Conservation (phyloP, 306 rosid genomes). For the Prunus salicina region DNA sequence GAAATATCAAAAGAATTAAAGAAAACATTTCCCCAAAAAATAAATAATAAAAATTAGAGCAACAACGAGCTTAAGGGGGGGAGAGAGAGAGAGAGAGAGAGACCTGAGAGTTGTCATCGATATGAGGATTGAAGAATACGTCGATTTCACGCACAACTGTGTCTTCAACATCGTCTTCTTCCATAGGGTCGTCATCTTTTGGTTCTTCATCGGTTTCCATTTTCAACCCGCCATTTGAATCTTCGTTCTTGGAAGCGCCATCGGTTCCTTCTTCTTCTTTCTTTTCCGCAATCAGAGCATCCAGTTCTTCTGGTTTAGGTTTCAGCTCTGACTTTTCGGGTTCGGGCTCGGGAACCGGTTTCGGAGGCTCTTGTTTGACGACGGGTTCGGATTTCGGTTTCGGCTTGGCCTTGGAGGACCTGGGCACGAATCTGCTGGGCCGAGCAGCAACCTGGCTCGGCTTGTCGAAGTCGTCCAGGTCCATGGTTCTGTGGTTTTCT, state of each 20-base stretch:
- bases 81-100: too few relatives aligned
- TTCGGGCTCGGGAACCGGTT: slow-evolving; percentile 24
- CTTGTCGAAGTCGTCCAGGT: slow-evolving; percentile 59
- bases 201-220: slow-evolving; percentile 38
- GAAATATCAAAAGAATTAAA: not conserved
- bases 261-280: slow-evolving; percentile 27
- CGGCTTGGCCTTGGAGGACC: slow-evolving; percentile 53
- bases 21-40: not conserved
- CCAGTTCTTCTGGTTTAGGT: slow-evolving; percentile 32
- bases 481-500: slow-evolving; percentile 41
- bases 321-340: slow-evolving; percentile 29
- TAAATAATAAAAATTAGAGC: not conserved
- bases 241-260: slow-evolving; percentile 24
- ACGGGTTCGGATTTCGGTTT: slow-evolving; percentile 32
- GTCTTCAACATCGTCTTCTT: slow-evolving; percentile 52
- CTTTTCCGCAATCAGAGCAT: slow-evolving; percentile 21
- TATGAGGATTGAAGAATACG: slow-evolving; percentile 59
- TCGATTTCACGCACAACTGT: slow-evolving; percentile 79
- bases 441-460: slow-evolving; percentile 49
- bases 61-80: not conserved
- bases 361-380: slow-evolving; percentile 26
- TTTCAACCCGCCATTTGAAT: slow-evolving; percentile 35
- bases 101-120: slow-evolving; percentile 56
- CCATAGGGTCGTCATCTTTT: slow-evolving; percentile 46
- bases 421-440: slow-evolving; percentile 58